Percentiles rank a stretch among this genome's conserved stretches.
Evolutionary conservation across 2,329 filamentous ascomycete genomes (phyloP).

Genomic region (Pseudogymnoascus sp.): DNA sequence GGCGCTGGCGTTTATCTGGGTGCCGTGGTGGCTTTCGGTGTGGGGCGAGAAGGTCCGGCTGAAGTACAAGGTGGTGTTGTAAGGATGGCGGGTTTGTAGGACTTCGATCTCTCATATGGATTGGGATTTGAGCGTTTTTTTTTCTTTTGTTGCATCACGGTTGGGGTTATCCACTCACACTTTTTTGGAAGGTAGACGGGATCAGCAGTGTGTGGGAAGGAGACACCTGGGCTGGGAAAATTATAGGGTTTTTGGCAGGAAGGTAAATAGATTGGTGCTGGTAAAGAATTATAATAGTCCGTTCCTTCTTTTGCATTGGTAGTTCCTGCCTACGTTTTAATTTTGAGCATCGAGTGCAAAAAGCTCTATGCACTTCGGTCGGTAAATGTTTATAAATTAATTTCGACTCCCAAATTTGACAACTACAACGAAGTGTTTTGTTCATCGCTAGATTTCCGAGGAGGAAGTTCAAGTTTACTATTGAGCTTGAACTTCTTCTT

Average conservation of each 20-base stretch:
- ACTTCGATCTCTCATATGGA: background rate
- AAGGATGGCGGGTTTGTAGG: conserved; percentile 30
- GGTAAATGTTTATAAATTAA: background rate
- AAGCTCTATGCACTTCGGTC: background rate
- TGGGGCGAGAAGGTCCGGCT: conserved; percentile 30
- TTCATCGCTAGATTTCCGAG: background rate
- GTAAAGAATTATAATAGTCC: background rate
- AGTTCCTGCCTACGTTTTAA: background rate
- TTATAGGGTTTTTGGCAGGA: background rate
- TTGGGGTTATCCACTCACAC: background rate
- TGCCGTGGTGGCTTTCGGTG: conserved; percentile 44
- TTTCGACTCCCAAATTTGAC: background rate
- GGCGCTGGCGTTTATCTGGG: conserved; percentile 36
- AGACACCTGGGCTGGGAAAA: background rate
- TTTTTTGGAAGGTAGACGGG: background rate
- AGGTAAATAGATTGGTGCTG: background rate
- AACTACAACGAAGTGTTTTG: background rate
- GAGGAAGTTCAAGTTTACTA: background rate
- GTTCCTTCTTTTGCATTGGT: background rate
- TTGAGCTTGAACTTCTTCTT: background rate
- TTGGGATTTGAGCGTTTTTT: conserved; percentile 19
- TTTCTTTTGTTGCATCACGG: conserved; percentile 30
- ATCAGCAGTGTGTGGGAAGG: background rate
- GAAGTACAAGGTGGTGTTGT: background rate
- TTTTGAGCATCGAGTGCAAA: background rate